Base-by-base conservation (phyloP, 192 early-diverging fungal genomes). In the Irineochytrium annulatum region DNA sequence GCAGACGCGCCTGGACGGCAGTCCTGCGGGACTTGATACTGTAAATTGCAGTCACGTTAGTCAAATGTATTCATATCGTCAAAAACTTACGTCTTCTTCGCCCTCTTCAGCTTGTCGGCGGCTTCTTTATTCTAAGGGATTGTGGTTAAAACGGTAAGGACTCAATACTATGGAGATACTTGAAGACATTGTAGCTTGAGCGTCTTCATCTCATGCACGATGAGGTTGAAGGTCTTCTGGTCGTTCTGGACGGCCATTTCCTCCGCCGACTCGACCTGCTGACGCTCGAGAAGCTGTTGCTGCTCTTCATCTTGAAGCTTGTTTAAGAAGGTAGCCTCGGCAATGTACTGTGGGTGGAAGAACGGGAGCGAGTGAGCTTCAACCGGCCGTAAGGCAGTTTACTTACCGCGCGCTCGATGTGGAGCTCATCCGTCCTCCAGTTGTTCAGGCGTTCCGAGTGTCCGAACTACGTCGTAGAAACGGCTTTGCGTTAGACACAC, bases 371-470 rank as follows among this genome's bases (percentile, higher is more conserved):
- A n/a, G n/a, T n/a, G n/a, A n/a, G n/a, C n/a, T n/a, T n/a, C n/a
- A n/a, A n/a, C n/a, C n/a, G n/a, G n/a, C n/a, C n/a, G n/a, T n/a
- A n/a, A n/a, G n/a, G n/a, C n/a, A n/a, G n/a, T n/a, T n/a, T n/a
- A n/a, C n/a, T n/a, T n/a, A n/a, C 13, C 13, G 65, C 35, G 24
- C 65, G 44, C 19, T 67, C 65, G 32, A 67, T 16, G 51, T 67
- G 60, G 33, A 67, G 52, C 52, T 67, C 65, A 51, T 67, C 65
- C 8, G 65, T 67, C 34, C 59, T 67, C 48, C 52, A 67, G 65
- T 67, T 67, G 57, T 57, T 67, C 49, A 52, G 52, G 34, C 65
- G 56, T 30, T 67, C 65, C 8, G 65, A 27, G 51, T 67, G 65
- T 49, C 22, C 5, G 46, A 22, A 49, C n/a, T n/a, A n/a, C n/a